phyloP scores from a whole-genome alignment of 306 rosid species.

The Cucurbita maxima region DNA sequence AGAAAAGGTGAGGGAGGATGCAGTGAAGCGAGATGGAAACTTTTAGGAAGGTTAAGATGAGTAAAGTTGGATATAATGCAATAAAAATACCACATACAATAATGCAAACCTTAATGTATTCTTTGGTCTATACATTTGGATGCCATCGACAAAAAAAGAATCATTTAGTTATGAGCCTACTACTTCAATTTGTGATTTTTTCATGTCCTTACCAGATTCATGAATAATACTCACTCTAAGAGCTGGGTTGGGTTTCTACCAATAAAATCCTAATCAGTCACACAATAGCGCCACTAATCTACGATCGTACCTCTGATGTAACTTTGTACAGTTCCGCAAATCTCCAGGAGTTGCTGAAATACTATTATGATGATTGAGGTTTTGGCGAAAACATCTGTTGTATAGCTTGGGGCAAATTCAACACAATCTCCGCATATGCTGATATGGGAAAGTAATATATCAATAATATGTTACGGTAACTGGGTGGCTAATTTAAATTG shows the following conservation, averaged over 20 bases:
- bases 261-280: neutral
- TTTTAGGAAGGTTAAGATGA: neutral
- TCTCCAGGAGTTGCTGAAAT: slow-evolving; percentile 6
- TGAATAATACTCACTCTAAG: neutral
- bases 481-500: neutral
- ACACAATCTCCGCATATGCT: slow-evolving; percentile 89
- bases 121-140: neutral
- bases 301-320: neutral
- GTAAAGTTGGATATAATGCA: neutral
- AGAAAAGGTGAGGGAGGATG: too few relatives aligned
- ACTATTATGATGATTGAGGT: slow-evolving; percentile 13
- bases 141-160: neutral
- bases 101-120: neutral
- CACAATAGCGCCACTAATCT: neutral
- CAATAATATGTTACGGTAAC: neutral
- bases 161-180: neutral
- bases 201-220: neutral
- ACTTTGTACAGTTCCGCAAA: neutral
- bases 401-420: slow-evolving; percentile 63
- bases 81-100: neutral
- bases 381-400: slow-evolving; percentile 37
- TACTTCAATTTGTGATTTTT: neutral
- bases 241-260: neutral
- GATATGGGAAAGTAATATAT: slow-evolving; percentile 16
- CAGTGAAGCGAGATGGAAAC: too few relatives aligned